Base-by-base conservation (phyloP, 164 flowering plant species). In the Saururus chinensis region DNA sequence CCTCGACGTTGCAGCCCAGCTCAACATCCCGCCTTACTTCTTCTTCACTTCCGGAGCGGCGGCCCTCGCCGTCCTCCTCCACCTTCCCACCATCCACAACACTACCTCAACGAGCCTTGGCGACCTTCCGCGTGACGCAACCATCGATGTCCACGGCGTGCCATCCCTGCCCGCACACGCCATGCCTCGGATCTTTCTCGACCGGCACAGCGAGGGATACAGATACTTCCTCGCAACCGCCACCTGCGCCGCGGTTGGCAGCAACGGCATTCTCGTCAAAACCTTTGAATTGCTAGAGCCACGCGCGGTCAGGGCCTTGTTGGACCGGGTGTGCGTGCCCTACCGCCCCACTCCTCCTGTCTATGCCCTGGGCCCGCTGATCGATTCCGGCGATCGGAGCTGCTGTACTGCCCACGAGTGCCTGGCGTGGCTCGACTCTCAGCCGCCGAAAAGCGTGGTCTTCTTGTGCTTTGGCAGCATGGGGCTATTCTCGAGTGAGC, bases 381-480 rank as follows among this genome's bases (percentile, higher is more conserved):
- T 71, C 24, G 69, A 69, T 1, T 40, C 60, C 20, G 59, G 54
- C n/a, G 62, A 55, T 9, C 20, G 61, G 13, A 19, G 9, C 17
- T 30, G 10, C 49, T 9, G 24, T n/a, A n/a, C n/a, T 19, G 17
- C 11, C 20, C 1, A 6, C 49, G 61, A 25, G 8, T 37, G 74
- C 68, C 40, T 75, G 79, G n/a, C 25, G 74, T 81, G 84, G 82
- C 76, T 78, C 0, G 75, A 78, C 51, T 16, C 59, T 25, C 79
- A 78, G 25, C 79, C 82, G 1, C 64, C 66, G 13, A 23, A 62
- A n/a, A 73, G 80, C 30, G 85, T 81, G 0, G 74, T 81, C 26
- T 81, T 67, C 53, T 24, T 81, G 53, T 73, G 82, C 21, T 81
- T 81, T 56, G 82, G 84, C 1, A 81, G 84, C 64, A 20, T 61